phyloP scores from a whole-genome alignment of 2,329 filamentous ascomycete species.

The Alternaria gansuensis region DNA sequence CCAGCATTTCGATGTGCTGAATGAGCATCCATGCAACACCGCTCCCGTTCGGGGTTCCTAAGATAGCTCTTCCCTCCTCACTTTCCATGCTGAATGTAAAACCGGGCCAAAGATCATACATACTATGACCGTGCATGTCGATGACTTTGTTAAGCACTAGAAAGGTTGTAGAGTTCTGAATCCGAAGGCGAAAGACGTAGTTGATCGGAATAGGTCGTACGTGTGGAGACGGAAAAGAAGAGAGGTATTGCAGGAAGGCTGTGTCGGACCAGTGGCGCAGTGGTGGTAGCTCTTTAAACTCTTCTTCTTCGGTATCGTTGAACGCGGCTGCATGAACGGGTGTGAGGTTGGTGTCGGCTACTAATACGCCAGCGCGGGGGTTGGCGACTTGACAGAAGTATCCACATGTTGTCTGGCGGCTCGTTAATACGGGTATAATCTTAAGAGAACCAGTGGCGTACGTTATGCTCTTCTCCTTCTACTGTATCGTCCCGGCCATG shows the following conservation, averaged over 20 bases:
- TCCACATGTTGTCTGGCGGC: background rate
- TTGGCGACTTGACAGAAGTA: constrained; percentile 1
- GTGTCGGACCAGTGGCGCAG: constrained; percentile 27
- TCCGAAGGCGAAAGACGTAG: constrained; percentile 13
- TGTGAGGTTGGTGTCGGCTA: background rate
- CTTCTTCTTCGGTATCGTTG: background rate
- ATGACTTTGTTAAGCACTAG: background rate
- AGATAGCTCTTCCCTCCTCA: constrained; percentile 25
- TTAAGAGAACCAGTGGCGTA: background rate
- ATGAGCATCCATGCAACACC: constrained; percentile 16
- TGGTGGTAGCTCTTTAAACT: background rate
- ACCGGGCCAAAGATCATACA: constrained; percentile 7
- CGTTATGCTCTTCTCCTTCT: background rate
- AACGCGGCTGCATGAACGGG: background rate
- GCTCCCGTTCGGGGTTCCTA: constrained; percentile 19
- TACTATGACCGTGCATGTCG: background rate
- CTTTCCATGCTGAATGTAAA: constrained; percentile 9
- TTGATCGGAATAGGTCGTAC: background rate
- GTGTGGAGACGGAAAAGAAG: background rate
- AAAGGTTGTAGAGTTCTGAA: constrained; percentile 11
- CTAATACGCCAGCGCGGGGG: background rate
- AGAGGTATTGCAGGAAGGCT: constrained; percentile 20
- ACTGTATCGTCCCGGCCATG: background rate
- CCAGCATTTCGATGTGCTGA: constrained; percentile 13
- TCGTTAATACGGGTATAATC: background rate